These are phyloP conservation scores for Aegilops tauschii DNA, from an alignment of 176 grass and related monocot species.

Conservation along the genomic window DNA sequence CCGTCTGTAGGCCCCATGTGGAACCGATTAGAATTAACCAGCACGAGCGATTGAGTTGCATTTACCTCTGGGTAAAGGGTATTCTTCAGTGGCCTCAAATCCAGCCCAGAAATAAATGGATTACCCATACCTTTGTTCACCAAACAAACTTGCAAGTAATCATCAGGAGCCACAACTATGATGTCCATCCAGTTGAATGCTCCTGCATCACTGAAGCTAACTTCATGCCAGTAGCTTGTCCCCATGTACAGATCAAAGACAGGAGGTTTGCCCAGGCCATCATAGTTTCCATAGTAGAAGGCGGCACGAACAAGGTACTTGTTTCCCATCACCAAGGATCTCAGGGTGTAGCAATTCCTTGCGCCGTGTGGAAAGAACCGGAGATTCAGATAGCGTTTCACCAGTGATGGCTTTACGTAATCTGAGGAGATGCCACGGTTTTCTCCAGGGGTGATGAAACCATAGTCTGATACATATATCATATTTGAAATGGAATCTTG, in stretches of 20 bases:
- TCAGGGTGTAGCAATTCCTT: constrained; percentile 64
- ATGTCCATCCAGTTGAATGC: constrained; percentile 31
- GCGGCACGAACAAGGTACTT: constrained; percentile 49
- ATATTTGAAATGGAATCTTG: constrained; percentile 13
- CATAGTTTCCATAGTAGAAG: constrained; percentile 61
- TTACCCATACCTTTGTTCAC: constrained; percentile 38
- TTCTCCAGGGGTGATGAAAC: constrained; percentile 46
- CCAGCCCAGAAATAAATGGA: constrained; percentile 53
- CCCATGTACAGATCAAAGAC: constrained; percentile 60
- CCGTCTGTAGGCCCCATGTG: constrained; percentile 23
- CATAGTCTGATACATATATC: constrained; percentile 51
- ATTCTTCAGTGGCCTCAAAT: constrained; percentile 37
- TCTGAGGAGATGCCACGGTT: constrained; percentile 37
- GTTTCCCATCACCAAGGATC: constrained; percentile 30
- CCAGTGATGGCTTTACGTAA: not conserved
- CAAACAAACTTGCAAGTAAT: constrained; percentile 57
- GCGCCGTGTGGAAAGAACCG: constrained; percentile 33
- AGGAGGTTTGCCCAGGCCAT: constrained; percentile 36
- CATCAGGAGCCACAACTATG: constrained; percentile 28
- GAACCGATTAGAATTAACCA: constrained; percentile 25
- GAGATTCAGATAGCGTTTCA: not conserved
- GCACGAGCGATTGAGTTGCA: constrained; percentile 34
- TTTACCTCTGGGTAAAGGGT: constrained; percentile 39
- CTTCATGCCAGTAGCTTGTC: constrained; percentile 32
- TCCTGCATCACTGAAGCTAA: not conserved